Evolutionary conservation across 192 early-diverging fungal species (phyloP).

Genomic region (Coemansia sp.): DNA sequence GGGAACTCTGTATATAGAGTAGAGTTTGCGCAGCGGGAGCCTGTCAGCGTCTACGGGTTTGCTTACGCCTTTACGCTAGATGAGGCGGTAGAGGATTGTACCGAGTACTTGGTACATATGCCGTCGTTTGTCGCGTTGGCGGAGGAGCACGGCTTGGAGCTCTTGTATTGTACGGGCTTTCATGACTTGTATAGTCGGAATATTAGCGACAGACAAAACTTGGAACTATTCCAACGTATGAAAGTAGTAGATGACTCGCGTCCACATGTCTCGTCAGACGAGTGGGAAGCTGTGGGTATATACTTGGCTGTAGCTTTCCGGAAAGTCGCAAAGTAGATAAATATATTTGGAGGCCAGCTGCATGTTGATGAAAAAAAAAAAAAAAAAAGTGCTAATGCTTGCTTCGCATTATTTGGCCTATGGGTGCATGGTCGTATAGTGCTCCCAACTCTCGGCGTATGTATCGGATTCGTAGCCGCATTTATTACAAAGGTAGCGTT

Average conservation of each 20-base stretch:
- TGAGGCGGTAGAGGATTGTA: slow-evolving; percentile 96
- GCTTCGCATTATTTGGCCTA: no score
- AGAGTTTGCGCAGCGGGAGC: slow-evolving; percentile 71
- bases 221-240: slow-evolving; percentile 79
- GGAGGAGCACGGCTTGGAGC: slow-evolving; percentile 76
- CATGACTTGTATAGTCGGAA: slow-evolving; percentile 81
- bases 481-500: slow-evolving; percentile 11
- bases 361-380: not conserved
- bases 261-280: slow-evolving; percentile 70
- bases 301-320: slow-evolving; percentile 40
- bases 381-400: no score
- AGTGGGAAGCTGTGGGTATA: slow-evolving; percentile 92
- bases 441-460: slow-evolving; percentile 53
- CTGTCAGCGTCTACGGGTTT: slow-evolving; percentile 73
- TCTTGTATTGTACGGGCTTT: slow-evolving; percentile 76
- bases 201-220: slow-evolving; percentile 57
- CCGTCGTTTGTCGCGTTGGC: slow-evolving; percentile 82
- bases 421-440: slow-evolving; percentile 14
- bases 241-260: slow-evolving; percentile 74
- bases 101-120: slow-evolving; percentile 92
- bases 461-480: slow-evolving; percentile 18
- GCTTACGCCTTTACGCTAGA: slow-evolving; percentile 91
- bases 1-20: slow-evolving; percentile 93
- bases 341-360: slow-evolving; percentile 1
- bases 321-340: not conserved